Evolutionary conservation across 2,329 filamentous ascomycete genomes (phyloP).

Genomic region (Epichloe elymi): DNA sequence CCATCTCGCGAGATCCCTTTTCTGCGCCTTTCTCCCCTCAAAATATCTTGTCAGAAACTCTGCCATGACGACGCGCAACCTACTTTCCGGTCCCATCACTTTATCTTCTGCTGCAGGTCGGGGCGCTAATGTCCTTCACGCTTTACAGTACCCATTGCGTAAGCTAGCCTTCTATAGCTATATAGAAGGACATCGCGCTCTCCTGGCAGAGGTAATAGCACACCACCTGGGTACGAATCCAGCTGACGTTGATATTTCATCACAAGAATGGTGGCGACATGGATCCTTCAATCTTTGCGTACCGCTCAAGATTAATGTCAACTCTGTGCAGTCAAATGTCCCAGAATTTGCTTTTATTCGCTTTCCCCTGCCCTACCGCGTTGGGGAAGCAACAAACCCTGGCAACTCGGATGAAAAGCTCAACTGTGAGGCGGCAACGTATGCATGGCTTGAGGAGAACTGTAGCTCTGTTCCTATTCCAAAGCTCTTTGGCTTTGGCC

Average conservation of each 20-base stretch:
- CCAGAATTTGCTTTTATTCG: not conserved
- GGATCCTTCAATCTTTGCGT: not conserved
- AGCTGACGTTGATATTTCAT: not conserved
- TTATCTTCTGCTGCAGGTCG: not conserved
- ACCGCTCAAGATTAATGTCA: not conserved
- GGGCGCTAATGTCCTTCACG: not conserved
- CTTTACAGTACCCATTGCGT: not conserved
- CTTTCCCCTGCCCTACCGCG: slow-evolving; percentile 13
- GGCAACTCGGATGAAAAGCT: slow-evolving; percentile 30
- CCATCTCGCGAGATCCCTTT: too few species aligned
- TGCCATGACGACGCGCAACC: not conserved
- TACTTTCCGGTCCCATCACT: not conserved
- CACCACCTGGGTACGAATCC: not conserved
- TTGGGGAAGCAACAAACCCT: slow-evolving; percentile 22
- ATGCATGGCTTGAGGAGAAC: slow-evolving; percentile 10
- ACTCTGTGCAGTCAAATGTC: not conserved
- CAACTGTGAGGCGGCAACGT: slow-evolving; percentile 10
- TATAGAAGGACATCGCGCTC: not conserved
- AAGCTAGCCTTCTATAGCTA: not conserved
- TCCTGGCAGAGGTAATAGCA: not conserved
- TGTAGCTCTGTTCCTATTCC: slow-evolving; percentile 14
- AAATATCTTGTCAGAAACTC: too few species aligned
- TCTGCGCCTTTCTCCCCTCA: too few species aligned
- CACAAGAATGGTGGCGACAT: not conserved
- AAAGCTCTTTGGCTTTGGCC: slow-evolving; percentile 13